Base-by-base conservation (phyloP, 2,329 filamentous ascomycete genomes). In the Colletotrichum truncatum region DNA sequence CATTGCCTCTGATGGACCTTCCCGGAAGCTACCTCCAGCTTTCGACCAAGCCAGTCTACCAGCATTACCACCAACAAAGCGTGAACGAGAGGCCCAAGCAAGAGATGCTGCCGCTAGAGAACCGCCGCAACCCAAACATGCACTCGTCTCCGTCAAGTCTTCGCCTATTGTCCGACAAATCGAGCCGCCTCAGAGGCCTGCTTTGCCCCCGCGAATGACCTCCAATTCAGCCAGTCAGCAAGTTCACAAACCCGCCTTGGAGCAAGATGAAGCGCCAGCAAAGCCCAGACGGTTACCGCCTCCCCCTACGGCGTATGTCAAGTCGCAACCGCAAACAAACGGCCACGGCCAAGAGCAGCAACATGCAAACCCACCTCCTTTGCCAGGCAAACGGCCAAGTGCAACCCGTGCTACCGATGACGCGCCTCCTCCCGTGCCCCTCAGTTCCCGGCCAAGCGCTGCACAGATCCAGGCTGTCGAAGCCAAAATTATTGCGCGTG, bases 1-100 rank as follows among this genome's bases (percentile, higher is more conserved):
- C 69, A 76, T 79, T 48, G 76, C 78, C 8, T 84, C 85, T 21
- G 82, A 82, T 10, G 72, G 77, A 8, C 67, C 75, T 4, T 69
- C 77, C 12, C 80, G 86, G 65, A 87, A 83, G 56, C 73, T 90
- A 21, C 86, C 88, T 3, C 87, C 88, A 2, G 74, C 83, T 1
- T 81, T 87, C 49, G 86, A 87, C 55, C 80, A 84, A 32, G 79
- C 85, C n/a, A 85, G 82, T 52, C 77, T 90, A 10, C 88, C 87
- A 1, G 81, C 84, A 10, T 74, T 90, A 34, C 88, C 87, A 0
- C 87, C 87, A 0, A 81, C 84, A 1, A 81, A 80, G 67, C 80
- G 83, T 41, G 87, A 89, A 62, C 76, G 79, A 2, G 87, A 90
- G 64, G 81, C 82, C 3, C 78, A 79, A 65, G 77, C 78, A 6